Base-by-base conservation (phyloP, 176 grass and related monocot genomes). In the Aegilops sharonensis region DNA sequence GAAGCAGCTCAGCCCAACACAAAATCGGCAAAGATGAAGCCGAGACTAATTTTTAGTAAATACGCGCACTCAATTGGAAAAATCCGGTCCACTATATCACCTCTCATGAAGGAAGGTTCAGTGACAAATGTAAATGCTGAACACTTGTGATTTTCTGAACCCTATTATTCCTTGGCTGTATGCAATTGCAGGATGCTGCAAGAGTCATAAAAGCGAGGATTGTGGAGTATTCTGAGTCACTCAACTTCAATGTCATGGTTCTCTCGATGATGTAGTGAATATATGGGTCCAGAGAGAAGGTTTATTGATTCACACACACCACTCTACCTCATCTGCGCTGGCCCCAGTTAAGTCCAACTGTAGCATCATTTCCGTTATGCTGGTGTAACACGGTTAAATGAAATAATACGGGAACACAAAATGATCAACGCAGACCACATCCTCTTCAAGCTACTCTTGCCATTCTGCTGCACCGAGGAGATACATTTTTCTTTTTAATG, bases 161-260 rank as follows among this genome's bases (percentile, higher is more conserved):
- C 72, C 25, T 52, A 27, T 29, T 43, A 6, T 80, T 31, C 3
- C n/a, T 52, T 23, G 72, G 84, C 40, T 59, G 52, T 71, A 43
- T 20, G 27, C 45, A 54, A 54, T 20, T 56, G 48, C 77, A 98
- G 91, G 91, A 95, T 85, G 85, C 91, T 52, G 91, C 87, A 5
- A 86, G 91, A 63, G 88, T 95, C 39, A 98, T 95, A 85, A 92
- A 94, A 77, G 87, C 63, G 13, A 85, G 82, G 60, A 52, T 90
- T 11, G 73, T 82, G 31, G 43, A 87, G 74, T 91, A 93, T 70
- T 68, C 95, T 4, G 65, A 85, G 11, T 95, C 92, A 10, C 70
- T 88, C 68, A 97, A 97, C 82, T 97, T 97, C 75, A 94, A 91
- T 87, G 95, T 90, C 64, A 97, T 97, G 95, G 90, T 85, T 52